phyloP scores from a whole-genome alignment of 306 rosid genomes.

The Pyrus bretschneideri region DNA sequence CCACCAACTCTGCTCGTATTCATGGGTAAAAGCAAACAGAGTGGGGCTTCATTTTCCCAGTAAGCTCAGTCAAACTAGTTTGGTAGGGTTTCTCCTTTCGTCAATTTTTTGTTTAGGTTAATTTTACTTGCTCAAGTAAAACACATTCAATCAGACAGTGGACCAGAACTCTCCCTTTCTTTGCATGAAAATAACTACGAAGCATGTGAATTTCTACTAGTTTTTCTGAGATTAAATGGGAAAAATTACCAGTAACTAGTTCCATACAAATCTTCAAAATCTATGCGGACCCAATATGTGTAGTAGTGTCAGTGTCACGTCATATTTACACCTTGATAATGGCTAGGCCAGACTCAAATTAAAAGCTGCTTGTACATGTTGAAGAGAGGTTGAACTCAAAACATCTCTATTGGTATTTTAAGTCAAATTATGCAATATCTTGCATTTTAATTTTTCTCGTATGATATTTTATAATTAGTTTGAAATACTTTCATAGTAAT shows the following conservation, averaged over 20 bases:
- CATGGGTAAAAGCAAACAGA: slow-evolving; percentile 11
- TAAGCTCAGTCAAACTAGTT: slow-evolving; percentile 21
- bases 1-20: slow-evolving; percentile 8
- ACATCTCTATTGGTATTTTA: rapidly evolving
- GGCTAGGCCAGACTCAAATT: not conserved
- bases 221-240: not conserved
- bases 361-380: not conserved
- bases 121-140: not conserved
- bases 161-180: not conserved
- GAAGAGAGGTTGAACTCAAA: not conserved
- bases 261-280: not conserved
- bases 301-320: not conserved
- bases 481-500: too few relatives aligned
- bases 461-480: too few relatives aligned
- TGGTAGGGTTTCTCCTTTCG: slow-evolving; percentile 8
- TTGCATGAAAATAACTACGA: not conserved
- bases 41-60: slow-evolving; percentile 28
- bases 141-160: not conserved
- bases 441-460: too few relatives aligned
- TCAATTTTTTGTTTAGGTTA: not conserved
- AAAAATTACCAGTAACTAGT: not conserved
- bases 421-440: too few relatives aligned
- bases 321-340: not conserved
- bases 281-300: not conserved
- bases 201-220: not conserved